These are phyloP conservation scores for Incumbomyces lentus DNA, from an alignment of 2,329 filamentous ascomycete genomes.

Conservation along the genomic window DNA sequence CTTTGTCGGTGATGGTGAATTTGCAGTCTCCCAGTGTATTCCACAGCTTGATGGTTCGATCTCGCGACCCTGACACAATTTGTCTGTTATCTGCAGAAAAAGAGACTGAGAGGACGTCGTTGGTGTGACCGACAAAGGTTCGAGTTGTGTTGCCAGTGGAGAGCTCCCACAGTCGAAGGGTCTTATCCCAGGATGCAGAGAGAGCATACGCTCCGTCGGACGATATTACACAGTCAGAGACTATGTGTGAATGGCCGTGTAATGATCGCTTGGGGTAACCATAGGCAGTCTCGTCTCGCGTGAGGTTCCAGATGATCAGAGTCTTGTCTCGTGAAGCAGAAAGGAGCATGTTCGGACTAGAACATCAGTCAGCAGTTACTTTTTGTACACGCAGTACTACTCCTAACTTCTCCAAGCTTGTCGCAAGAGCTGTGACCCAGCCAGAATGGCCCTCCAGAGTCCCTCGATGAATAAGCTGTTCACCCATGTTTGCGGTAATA, in stretches of 20 bases:
- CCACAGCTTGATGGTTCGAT: constrained; percentile 99
- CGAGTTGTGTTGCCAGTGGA: constrained; percentile 93
- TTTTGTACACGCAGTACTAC: constrained; percentile 19
- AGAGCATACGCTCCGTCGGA: constrained; percentile 98
- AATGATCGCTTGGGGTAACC: constrained; percentile 99
- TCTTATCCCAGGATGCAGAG: constrained; percentile 99
- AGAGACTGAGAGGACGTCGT: constrained; percentile 98
- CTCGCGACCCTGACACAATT: constrained; percentile 97
- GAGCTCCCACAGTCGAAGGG: constrained; percentile 98
- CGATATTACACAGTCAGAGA: constrained; percentile 99
- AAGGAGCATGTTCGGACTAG: constrained; percentile 97
- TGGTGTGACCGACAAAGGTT: constrained; percentile 97
- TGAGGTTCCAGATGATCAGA: constrained; percentile 99
- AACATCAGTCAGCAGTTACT: constrained; percentile 16
- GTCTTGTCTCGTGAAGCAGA: constrained; percentile 97
- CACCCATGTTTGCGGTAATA: constrained; percentile 53
- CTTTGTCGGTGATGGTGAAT: constrained; percentile 99
- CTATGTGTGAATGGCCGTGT: constrained; percentile 98
- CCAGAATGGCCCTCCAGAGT: constrained; percentile 98
- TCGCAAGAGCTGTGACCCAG: constrained; percentile 98
- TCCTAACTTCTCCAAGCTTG: constrained; percentile 98
- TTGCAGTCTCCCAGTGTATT: constrained; percentile 99
- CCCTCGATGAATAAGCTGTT: constrained; percentile 91
- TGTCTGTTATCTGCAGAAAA: constrained; percentile 99
- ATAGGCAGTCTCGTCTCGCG: constrained; percentile 95